Evolutionary conservation across 1,139 yeast species (phyloP).

Genomic region (Geotrichum bryndzae): DNA sequence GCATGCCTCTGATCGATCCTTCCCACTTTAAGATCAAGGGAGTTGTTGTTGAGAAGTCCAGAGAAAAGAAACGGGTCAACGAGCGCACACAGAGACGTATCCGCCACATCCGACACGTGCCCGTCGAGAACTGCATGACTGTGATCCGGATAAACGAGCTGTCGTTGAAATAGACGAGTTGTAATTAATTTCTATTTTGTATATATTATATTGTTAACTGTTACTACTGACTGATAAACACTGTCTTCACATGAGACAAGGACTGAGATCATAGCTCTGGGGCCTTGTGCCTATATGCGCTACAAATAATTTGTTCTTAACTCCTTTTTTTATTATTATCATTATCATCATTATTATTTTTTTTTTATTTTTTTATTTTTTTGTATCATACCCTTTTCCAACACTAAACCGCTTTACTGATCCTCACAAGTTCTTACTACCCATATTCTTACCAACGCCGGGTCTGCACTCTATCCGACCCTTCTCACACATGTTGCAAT

Average conservation of each 20-base stretch:
- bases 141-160: constrained; percentile 69
- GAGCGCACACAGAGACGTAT: constrained; percentile 70
- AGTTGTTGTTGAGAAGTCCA: constrained; percentile 76
- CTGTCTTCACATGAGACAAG: not conserved
- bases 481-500: not conserved
- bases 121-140: constrained; percentile 75
- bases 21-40: constrained; percentile 61
- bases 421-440: not conserved
- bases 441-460: not conserved
- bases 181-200: not conserved
- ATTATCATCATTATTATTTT: not conserved
- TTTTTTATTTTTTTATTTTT: not conserved
- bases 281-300: not conserved
- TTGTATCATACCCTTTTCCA: not conserved
- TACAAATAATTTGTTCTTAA: not conserved
- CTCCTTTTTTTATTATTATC: not conserved
- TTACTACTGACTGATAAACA: not conserved
- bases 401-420: not conserved
- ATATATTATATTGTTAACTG: not conserved
- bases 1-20: constrained; percentile 47
- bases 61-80: constrained; percentile 68
- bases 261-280: not conserved
- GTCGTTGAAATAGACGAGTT: constrained; percentile 21
- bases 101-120: constrained; percentile 73
- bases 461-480: not conserved